Evolutionary conservation across 2,329 filamentous ascomycete genomes (phyloP).

Genomic region (Bipolaris victoriae): DNA sequence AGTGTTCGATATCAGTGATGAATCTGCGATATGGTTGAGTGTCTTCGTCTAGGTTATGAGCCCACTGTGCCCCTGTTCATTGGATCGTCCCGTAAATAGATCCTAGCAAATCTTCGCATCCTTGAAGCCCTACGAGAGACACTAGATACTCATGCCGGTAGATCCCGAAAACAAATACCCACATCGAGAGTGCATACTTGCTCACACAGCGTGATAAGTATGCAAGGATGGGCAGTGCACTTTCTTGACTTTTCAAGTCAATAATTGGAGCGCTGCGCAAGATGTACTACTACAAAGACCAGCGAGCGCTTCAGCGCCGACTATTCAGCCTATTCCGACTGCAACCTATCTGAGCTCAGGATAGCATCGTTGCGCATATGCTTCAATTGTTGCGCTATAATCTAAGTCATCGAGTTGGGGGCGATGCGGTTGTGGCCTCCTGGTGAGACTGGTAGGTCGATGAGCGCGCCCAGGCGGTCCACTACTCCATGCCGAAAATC

Average conservation of each 20-base stretch:
- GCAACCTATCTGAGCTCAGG: slow-evolving; percentile 25
- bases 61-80: slow-evolving; percentile 5
- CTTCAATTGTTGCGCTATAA: slow-evolving; percentile 34
- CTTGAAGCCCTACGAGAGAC: slow-evolving; percentile 57
- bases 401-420: slow-evolving; percentile 33
- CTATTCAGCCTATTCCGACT: slow-evolving; percentile 60
- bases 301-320: slow-evolving; percentile 58
- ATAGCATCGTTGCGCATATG: slow-evolving; percentile 30
- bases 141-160: slow-evolving; percentile 49
- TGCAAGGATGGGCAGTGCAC: slow-evolving; percentile 48
- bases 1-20: not conserved
- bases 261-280: slow-evolving; percentile 58
- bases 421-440: slow-evolving; percentile 22
- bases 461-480: slow-evolving; percentile 7
- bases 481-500: not conserved
- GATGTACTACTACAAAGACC: slow-evolving; percentile 59
- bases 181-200: slow-evolving; percentile 51
- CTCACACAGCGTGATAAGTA: slow-evolving; percentile 52
- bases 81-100: slow-evolving; percentile 43
- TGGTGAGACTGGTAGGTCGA: too few species aligned
- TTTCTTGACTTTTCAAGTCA: slow-evolving; percentile 57
- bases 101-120: slow-evolving; percentile 44
- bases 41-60: not conserved
- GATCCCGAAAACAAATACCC: slow-evolving; percentile 56
- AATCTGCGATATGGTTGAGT: not conserved